Evolutionary conservation across 1,284 basidiomycete species (phyloP).

Genomic region (Ustilago bromivora): DNA sequence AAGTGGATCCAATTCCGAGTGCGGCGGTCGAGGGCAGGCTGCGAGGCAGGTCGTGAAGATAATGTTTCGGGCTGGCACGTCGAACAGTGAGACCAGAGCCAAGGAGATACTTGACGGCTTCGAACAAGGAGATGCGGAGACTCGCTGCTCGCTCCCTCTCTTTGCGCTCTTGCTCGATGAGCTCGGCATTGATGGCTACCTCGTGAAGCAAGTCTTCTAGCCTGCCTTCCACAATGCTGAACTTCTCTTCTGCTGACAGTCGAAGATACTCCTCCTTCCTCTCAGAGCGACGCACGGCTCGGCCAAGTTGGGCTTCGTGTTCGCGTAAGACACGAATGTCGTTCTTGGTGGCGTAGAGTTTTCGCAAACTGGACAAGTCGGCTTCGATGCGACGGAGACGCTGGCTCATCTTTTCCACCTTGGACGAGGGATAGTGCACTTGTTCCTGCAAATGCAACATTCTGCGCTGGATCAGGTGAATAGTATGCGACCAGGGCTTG

Average conservation of each 20-base stretch:
- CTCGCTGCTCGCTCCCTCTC: conserved; percentile 56
- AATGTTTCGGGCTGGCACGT: conserved; percentile 36
- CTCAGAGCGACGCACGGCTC: conserved; percentile 66
- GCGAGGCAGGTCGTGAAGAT: conserved; percentile 50
- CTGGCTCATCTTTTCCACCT: conserved; percentile 65
- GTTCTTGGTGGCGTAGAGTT: conserved; percentile 63
- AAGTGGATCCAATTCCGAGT: conserved; percentile 39
- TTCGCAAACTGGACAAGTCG: conserved; percentile 60
- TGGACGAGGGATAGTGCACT: conserved; percentile 64
- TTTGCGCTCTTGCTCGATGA: conserved; percentile 63
- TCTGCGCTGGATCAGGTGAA: conserved; percentile 50
- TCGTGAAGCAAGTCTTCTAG: conserved; percentile 65
- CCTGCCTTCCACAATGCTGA: conserved; percentile 59
- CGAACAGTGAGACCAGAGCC: conserved; percentile 45
- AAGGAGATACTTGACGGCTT: conserved; percentile 60
- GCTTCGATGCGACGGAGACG: conserved; percentile 65
- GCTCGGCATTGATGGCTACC: conserved; percentile 66
- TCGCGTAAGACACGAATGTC: conserved; percentile 68
- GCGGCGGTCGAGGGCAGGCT: conserved; percentile 45
- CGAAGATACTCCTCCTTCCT: conserved; percentile 64
- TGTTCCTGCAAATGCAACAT: conserved; percentile 65
- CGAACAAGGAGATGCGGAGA: conserved; percentile 51
- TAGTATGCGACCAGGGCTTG: conserved; percentile 66
- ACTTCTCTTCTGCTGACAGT: conserved; percentile 61
- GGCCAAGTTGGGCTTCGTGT: conserved; percentile 66